Base-by-base conservation (phyloP, 768 basidiomycete species). In the Mycena metata region DNA sequence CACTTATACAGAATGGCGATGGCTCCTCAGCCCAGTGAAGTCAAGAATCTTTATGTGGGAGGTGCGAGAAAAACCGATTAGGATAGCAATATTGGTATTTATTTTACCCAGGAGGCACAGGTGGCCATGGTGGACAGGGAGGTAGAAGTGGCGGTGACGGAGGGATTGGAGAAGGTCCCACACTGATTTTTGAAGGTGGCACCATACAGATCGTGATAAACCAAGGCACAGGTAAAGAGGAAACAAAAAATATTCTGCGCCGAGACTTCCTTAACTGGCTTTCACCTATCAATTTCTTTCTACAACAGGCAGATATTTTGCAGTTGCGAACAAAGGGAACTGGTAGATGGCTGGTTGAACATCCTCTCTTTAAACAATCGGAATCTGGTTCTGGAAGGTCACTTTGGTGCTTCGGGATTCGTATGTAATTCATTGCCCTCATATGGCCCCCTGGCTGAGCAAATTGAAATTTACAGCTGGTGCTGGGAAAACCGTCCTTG, bases 321-420 rank as follows among this genome's bases (percentile, higher is more conserved):
- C n/a, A n/a, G n/a, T n/a, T n/a, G n/a, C n/a, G n/a, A n/a, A n/a
- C n/a, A n/a, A n/a, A n/a, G n/a, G n/a, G n/a, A n/a, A n/a, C n/a
- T n/a, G n/a, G n/a, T n/a, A n/a, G n/a, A n/a, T n/a, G n/a, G n/a
- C n/a, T n/a, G n/a, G n/a, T n/a, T n/a, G n/a, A n/a, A n/a, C n/a
- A n/a, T n/a, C n/a, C n/a, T n/a, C n/a, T n/a, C n/a, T n/a, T n/a
- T n/a, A n/a, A n/a, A n/a, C n/a, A n/a, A n/a, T n/a, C n/a, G n/a
- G n/a, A n/a, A n/a, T n/a, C n/a, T n/a, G n/a, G n/a, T 61, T 50
- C 51, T 19, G 15, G 39, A 30, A 52, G 51, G 21, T 45, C 62
- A 26, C 60, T 63, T 35, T 63, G 61, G 61, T 63, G 61, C 61
- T n/a, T 15, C 26, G 61, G 61, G 54, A 52, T 51, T 23, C 62